Evolutionary conservation across 768 basidiomycete species (phyloP).

Genomic region (Termitomyces heimii): DNA sequence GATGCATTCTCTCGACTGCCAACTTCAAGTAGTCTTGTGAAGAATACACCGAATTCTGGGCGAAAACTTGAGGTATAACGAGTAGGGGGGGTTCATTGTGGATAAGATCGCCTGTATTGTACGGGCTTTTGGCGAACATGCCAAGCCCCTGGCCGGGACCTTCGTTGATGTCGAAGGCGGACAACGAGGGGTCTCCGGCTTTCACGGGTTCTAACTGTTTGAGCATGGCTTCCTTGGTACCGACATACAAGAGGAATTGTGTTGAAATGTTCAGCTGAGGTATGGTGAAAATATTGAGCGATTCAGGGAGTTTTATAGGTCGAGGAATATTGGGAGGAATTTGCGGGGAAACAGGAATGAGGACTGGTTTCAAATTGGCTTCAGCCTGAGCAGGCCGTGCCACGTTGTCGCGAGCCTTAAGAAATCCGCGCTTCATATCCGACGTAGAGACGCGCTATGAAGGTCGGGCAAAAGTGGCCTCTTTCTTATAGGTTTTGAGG

Average conservation of each 20-base stretch:
- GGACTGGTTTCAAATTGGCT: neutral
- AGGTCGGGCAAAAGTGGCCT: neutral
- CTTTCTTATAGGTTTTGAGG: neutral
- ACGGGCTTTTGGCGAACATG: neutral
- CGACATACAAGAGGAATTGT: neutral
- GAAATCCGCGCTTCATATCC: neutral
- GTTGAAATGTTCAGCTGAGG: neutral
- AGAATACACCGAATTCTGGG: neutral
- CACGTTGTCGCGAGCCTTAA: neutral
- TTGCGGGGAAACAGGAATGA: neutral
- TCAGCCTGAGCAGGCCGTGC: neutral
- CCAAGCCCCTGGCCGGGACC: constrained; percentile 9
- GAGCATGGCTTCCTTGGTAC: neutral
- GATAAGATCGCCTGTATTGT: constrained; percentile 9
- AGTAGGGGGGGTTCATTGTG: constrained; percentile 6
- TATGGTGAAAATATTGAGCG: neutral
- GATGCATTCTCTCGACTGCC: neutral
- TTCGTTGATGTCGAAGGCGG: neutral
- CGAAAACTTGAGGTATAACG: neutral
- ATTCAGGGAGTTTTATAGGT: rapidly evolving
- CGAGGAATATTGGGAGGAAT: no score
- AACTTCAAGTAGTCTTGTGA: neutral
- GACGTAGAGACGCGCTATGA: no score
- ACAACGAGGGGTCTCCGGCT: no score
- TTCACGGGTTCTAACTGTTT: neutral